phyloP scores from a whole-genome alignment of 1,284 basidiomycete species.

The Thecaphora thlaspeos region DNA sequence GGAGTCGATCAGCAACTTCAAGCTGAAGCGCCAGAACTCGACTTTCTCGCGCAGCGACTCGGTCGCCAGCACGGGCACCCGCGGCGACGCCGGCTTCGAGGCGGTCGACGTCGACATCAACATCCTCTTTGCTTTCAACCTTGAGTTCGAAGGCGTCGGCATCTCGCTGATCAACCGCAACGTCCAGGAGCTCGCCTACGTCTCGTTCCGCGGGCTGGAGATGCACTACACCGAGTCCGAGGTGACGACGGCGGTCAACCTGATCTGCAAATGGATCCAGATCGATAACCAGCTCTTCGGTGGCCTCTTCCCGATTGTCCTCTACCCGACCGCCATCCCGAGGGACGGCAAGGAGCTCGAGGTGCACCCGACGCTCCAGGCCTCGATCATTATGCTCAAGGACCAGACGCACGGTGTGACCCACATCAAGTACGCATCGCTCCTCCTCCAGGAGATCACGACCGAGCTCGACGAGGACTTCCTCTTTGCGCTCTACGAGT shows the following conservation, averaged over 20 bases:
- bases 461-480: constrained; percentile 97
- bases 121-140: constrained; percentile 69
- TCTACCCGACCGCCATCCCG: constrained; percentile 89
- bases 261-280: constrained; percentile 87
- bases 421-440: constrained; percentile 95
- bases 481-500: constrained; percentile 85
- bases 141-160: constrained; percentile 88
- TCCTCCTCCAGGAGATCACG: constrained; percentile 89
- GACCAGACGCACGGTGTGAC: constrained; percentile 84
- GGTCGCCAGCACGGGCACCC: constrained; percentile 68
- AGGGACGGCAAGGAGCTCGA: constrained; percentile 76
- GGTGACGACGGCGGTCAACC: constrained; percentile 75
- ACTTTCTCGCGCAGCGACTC: constrained; percentile 71
- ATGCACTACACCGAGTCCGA: constrained; percentile 83
- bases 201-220: constrained; percentile 76
- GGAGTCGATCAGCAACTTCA: constrained; percentile 83
- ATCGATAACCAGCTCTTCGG: constrained; percentile 93
- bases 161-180: constrained; percentile 86
- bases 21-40: constrained; percentile 67
- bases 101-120: constrained; percentile 73
- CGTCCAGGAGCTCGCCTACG: constrained; percentile 85
- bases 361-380: constrained; percentile 84
- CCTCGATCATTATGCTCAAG: constrained; percentile 83
- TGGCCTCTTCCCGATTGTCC: constrained; percentile 88
- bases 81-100: constrained; percentile 67